phyloP scores from a whole-genome alignment of 2,329 filamentous ascomycete genomes.

The Cucurbitaria berberidis region DNA sequence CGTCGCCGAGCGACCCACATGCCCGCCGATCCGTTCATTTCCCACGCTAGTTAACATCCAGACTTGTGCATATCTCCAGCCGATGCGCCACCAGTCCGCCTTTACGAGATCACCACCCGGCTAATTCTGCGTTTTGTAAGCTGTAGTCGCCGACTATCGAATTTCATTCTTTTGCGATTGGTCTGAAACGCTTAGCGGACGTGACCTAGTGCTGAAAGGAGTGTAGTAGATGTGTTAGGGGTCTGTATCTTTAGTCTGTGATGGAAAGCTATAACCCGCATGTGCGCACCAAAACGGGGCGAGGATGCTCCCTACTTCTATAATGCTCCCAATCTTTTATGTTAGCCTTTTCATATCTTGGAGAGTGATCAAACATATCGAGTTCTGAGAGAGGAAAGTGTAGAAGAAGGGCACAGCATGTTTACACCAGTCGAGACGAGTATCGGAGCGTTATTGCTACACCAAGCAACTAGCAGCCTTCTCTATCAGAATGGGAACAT shows the following conservation, averaged over 20 bases:
- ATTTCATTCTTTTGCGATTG: constrained; percentile 15
- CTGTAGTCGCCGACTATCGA: constrained; percentile 26
- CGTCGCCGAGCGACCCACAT: constrained; percentile 16
- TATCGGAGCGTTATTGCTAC: constrained; percentile 58
- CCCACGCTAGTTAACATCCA: constrained; percentile 16
- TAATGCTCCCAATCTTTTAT: background rate
- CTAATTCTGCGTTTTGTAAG: constrained; percentile 13
- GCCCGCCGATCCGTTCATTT: constrained; percentile 19
- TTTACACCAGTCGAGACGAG: constrained; percentile 61
- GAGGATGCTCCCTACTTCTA: background rate
- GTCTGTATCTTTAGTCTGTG: background rate
- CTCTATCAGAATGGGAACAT: constrained; percentile 60
- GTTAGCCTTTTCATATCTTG: background rate
- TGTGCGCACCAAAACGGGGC: background rate
- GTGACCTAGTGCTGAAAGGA: background rate
- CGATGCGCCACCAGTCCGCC: constrained; percentile 17
- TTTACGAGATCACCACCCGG: constrained; percentile 9
- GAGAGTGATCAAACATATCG: background rate
- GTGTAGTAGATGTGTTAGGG: background rate
- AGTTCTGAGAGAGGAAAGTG: background rate
- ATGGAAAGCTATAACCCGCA: background rate
- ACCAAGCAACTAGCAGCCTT: constrained; percentile 57
- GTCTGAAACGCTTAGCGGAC: constrained; percentile 6
- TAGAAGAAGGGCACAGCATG: constrained; percentile 44
- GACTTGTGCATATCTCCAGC: constrained; percentile 11